Evolutionary conservation across 169 alveolate genomes (phyloP), one percentile per base, ranked within the genome.

Genomic region (Babesia gibsoni): DNA sequence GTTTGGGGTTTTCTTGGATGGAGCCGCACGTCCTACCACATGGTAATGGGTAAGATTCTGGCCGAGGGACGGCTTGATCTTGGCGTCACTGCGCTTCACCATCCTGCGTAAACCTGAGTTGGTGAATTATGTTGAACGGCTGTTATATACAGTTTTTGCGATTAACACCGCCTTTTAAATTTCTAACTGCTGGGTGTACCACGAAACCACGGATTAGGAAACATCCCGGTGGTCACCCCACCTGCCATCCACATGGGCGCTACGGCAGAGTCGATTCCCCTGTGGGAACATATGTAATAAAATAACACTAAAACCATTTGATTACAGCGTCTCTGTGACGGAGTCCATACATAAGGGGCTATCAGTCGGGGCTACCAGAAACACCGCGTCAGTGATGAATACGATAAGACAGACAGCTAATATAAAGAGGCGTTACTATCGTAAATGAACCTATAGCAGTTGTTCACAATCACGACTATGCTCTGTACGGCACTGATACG

Each of bases 11-110:
- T 91, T 91, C 82, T 93, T 95, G 4, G 98, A 90, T 35, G 99
- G 99, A 18, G 89, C 84, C 52, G 95, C 95, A 59, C 99, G 93
- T 41, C 99, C 99, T 61, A 95, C 95, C 36, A 97, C 95, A 72
- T 94, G 93, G 89, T 82, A 97, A 83, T 96, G 97, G 78, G 92
- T 88, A 67, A 96, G 50, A 42, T 66, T 67, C 82, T 77, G 86
- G 27, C 82, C 94, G 33, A 77, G 66, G 32, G 86, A 77, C 20
- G 94, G 79, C 91, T 74, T 88, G 32, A 74, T 58, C 57, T 80
- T 66, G 32, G 91, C 75, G 42, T 81, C 91, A 36, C 61, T 67
- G 65, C 69, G 54, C 63, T 74, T 66, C 67, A 59, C 63, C 88
- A 52, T 83, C 66, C 53, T 61, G 73, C 63, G 63, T 37, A 27